A percentile compares a stretch with the other conserved stretches of the same genome.
These are phyloP conservation scores for Wickerhamiella australiensis DNA, from an alignment of 805 yeast genomes.

Conservation along the genomic window DNA sequence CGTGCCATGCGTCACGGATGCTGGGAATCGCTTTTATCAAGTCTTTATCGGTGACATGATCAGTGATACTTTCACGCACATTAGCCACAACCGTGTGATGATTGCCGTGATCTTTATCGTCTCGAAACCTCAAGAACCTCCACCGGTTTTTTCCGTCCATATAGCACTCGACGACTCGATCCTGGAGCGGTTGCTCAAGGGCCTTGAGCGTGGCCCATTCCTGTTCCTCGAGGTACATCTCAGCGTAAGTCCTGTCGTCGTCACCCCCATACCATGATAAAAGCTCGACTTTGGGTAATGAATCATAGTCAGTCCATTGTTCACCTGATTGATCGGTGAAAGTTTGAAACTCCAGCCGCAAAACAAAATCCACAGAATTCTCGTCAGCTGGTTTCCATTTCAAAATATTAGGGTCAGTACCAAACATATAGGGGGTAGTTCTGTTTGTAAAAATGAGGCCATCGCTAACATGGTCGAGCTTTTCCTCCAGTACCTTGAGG, in stretches of 20 bases:
- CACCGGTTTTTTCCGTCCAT: slow-evolving; percentile 57
- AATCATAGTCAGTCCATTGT: slow-evolving; percentile 42
- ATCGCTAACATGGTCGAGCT: slow-evolving; percentile 78
- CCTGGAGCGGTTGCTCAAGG: slow-evolving; percentile 71
- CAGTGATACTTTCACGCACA: slow-evolving; percentile 72
- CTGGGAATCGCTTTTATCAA: slow-evolving; percentile 43
- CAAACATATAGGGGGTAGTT: slow-evolving; percentile 72
- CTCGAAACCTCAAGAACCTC: slow-evolving; percentile 80
- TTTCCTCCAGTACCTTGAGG: slow-evolving; percentile 56
- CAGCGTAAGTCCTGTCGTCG: slow-evolving; percentile 47
- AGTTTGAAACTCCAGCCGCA: slow-evolving; percentile 48
- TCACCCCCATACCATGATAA: slow-evolving; percentile 65
- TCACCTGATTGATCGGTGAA: slow-evolving; percentile 48
- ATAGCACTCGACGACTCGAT: slow-evolving; percentile 76
- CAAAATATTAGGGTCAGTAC: slow-evolving; percentile 73
- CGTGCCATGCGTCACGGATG: slow-evolving; percentile 52
- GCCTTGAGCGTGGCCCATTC: slow-evolving; percentile 72
- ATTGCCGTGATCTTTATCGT: slow-evolving; percentile 84
- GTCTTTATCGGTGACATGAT: slow-evolving; percentile 73
- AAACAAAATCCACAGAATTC: slow-evolving; percentile 80
- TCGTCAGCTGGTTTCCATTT: slow-evolving; percentile 98
- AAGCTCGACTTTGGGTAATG: slow-evolving; percentile 51
- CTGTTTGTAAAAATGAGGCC: slow-evolving; percentile 91
- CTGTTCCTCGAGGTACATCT: slow-evolving; percentile 47
- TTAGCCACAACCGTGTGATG: slow-evolving; percentile 70